Conservation (phyloP, 352 stramenopile species). For the Phytophthora citricola region DNA sequence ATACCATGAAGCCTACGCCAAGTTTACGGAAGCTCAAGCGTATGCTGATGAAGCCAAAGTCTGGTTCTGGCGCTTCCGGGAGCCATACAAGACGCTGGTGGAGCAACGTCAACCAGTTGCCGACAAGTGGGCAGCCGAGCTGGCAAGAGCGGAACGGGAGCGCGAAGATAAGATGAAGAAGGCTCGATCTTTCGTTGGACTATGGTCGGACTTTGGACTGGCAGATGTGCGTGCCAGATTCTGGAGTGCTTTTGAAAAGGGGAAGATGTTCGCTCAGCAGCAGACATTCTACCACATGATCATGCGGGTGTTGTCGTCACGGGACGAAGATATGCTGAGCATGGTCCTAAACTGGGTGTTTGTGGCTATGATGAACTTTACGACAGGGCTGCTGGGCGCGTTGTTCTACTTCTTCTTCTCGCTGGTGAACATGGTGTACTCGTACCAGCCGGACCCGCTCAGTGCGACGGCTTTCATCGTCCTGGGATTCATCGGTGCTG, state of each 20-base stretch:
- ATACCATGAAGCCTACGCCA: slow-evolving; percentile 74
- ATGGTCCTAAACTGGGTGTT: slow-evolving; percentile 88
- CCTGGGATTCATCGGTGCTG: slow-evolving; percentile 73
- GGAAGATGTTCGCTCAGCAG: slow-evolving; percentile 88
- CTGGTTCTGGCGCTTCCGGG: slow-evolving; percentile 88
- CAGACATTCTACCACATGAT: slow-evolving; percentile 91
- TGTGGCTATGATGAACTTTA: slow-evolving; percentile 88
- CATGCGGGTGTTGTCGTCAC: slow-evolving; percentile 67
- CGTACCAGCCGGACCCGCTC: slow-evolving; percentile 84
- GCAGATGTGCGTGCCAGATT: slow-evolving; percentile 78
- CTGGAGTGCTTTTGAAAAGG: slow-evolving; percentile 84
- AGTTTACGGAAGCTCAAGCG: slow-evolving; percentile 58
- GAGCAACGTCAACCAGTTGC: slow-evolving; percentile 59
- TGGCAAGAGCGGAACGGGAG: slow-evolving; percentile 60
- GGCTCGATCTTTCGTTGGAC: slow-evolving; percentile 76
- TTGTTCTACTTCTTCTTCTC: slow-evolving; percentile 90
- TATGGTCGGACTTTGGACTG: slow-evolving; percentile 88
- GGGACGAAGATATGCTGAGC: slow-evolving; percentile 80
- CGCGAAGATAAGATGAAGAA: slow-evolving; percentile 81
- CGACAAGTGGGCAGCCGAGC: slow-evolving; percentile 64
- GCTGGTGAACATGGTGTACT: slow-evolving; percentile 82
- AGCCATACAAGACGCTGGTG: slow-evolving; percentile 73
- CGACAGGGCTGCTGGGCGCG: slow-evolving; percentile 78
- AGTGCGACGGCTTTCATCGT: slow-evolving; percentile 79
- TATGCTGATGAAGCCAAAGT: slow-evolving; percentile 79